Evolutionary conservation across 345 rosid species (phyloP), one percentile per base, ranked within the genome.

Genomic region (Durio zibethinus): DNA sequence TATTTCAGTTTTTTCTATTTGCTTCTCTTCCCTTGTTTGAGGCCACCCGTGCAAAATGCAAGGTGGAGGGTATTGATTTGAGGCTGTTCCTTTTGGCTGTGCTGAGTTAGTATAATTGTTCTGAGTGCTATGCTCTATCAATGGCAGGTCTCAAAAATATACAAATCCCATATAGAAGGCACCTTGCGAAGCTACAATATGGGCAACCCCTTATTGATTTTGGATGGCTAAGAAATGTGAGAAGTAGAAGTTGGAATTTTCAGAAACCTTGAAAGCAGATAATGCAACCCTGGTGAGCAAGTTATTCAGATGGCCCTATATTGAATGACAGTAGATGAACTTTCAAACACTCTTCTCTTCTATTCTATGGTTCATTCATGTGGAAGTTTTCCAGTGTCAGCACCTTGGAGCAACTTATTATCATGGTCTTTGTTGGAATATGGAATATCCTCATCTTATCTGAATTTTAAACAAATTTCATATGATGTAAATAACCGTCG

Each of bases 81-180:
- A 54, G 38, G 15, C 21, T 54, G 9, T 33, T 42, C 42, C 48
- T 48, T 62, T 16, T 60, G 14, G n/a, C 14, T 14, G 54, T 52
- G 20, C 47, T 72, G 33, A 61, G 48, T 42, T 21, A 38, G 21
- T 64, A 61, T 63, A 45, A 74, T 76, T 79, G 68, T 48, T 76
- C 57, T 79, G 20, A 74, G 29, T 60, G 47, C 80, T 47, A 4
- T 59, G 7, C 67, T 73, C 52, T 21, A 15, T 76, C 50, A 73
- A 68, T 84, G 38, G 50, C 84, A 95, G 99, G 99, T 79, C 93
- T 93, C 40, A 90, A 85, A 82, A 95, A 85, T 77, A 77, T 95
- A 42, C 76, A 93, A 52, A 85, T 95, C 80, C 98, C 99, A 3
- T 95, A 95, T 78, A 88, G 99, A 85, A 85, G 80, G 69, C 90